Evolutionary conservation across 202 grass and related monocot species (phyloP).

Genomic region (Eragrostis tef): DNA sequence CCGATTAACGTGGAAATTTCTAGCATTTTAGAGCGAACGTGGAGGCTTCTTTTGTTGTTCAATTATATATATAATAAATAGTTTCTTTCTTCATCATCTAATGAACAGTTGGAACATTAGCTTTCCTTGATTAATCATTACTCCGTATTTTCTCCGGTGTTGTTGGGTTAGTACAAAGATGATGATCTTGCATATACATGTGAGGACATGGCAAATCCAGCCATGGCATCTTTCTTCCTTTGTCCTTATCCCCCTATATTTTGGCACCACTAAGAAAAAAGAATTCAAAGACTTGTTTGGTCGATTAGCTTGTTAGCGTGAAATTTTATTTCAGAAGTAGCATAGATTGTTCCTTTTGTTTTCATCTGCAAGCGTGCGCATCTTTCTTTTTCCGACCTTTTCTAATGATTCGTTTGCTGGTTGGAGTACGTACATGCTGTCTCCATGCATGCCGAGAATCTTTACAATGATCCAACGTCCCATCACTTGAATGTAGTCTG

Average conservation of each 20-base stretch:
- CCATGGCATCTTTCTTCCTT: background rate
- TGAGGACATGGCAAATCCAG: background rate
- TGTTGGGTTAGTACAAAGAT: background rate
- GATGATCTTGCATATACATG: background rate
- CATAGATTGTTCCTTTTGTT: background rate
- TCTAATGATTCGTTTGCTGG: background rate
- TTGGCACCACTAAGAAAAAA: background rate
- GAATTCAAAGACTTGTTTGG: background rate
- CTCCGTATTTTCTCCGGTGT: no score
- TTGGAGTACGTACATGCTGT: background rate
- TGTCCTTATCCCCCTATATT: background rate
- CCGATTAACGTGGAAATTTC: no score
- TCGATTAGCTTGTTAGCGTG: background rate
- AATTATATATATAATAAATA: no score
- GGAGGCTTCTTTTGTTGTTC: no score
- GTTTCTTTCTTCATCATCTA: background rate
- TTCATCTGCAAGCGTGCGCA: background rate
- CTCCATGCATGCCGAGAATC: conserved; percentile 45
- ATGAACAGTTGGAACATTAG: background rate
- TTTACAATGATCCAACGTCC: conserved; percentile 67
- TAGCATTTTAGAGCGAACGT: no score
- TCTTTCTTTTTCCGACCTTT: background rate
- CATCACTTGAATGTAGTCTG: conserved; percentile 44
- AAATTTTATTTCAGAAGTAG: background rate
- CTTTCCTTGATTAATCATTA: background rate